Conservation (phyloP, 2,329 filamentous ascomycete genomes). For the Didymella arachidicola region DNA sequence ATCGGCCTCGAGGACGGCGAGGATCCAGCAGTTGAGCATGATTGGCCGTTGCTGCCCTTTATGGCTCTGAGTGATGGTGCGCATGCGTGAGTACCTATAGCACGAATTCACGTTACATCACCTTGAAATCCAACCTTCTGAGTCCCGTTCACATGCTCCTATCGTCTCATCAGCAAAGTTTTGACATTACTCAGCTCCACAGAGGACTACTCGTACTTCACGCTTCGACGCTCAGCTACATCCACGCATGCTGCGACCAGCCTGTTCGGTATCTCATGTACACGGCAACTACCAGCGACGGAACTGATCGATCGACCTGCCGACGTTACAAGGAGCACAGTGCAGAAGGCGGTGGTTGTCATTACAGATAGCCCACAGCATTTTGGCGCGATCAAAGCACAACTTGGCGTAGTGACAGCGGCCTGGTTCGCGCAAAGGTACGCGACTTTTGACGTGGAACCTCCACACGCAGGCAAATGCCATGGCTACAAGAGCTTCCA, state of each 20-base stretch:
- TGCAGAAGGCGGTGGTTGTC: conserved; percentile 97
- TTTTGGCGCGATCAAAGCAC: conserved; percentile 89
- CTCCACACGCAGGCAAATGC: background rate
- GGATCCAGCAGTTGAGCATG: conserved; percentile 83
- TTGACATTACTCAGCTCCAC: conserved; percentile 65
- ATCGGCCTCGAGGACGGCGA: conserved; percentile 77
- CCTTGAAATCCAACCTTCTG: background rate
- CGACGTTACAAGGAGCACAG: conserved; percentile 95
- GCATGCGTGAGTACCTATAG: conserved; percentile 70
- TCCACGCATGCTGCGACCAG: conserved; percentile 70
- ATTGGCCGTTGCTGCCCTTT: conserved; percentile 91
- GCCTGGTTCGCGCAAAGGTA: conserved; percentile 92
- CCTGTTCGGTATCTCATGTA: conserved; percentile 95
- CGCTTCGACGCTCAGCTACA: conserved; percentile 69
- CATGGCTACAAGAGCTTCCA: background rate
- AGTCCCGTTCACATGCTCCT: conserved; percentile 11
- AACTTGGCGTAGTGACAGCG: conserved; percentile 86
- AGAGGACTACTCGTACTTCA: conserved; percentile 99
- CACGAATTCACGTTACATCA: conserved; percentile 47
- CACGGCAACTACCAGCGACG: conserved; percentile 84
- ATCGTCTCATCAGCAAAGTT: background rate
- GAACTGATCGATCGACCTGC: conserved; percentile 78
- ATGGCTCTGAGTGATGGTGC: conserved; percentile 97
- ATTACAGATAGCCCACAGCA: conserved; percentile 89
- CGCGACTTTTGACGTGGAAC: conserved; percentile 43